Evolutionary conservation across 345 rosid species (phyloP).

Genomic region (Gossypioides kirkii): DNA sequence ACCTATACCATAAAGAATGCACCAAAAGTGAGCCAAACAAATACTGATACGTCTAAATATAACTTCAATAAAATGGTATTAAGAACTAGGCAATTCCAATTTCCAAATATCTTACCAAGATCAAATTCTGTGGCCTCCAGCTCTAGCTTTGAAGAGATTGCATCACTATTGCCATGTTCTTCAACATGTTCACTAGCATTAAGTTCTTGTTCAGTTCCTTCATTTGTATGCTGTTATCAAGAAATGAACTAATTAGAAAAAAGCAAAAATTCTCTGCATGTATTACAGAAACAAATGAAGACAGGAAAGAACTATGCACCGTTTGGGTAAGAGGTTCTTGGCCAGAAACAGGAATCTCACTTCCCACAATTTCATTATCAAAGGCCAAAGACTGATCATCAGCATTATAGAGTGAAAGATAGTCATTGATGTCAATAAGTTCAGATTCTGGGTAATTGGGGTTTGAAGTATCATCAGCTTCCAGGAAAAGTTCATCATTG

Average conservation of each 20-base stretch:
- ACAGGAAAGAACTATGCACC: slow-evolving; percentile 30
- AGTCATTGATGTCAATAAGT: slow-evolving; percentile 59
- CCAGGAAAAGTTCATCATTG: slow-evolving; percentile 50
- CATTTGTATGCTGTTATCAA: slow-evolving; percentile 35
- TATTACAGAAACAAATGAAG: neutral
- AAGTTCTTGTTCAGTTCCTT: slow-evolving; percentile 34
- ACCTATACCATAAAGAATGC: slow-evolving; percentile 35
- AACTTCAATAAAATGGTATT: neutral
- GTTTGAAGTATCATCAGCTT: slow-evolving; percentile 62
- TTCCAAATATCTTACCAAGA: slow-evolving; percentile 47
- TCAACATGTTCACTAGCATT: slow-evolving; percentile 31
- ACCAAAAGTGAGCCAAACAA: slow-evolving; percentile 10
- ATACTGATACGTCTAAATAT: neutral
- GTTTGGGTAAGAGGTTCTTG: slow-evolving; percentile 21
- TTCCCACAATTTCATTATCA: slow-evolving; percentile 47
- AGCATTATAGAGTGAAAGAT: slow-evolving; percentile 60
- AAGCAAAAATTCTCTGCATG: neutral
- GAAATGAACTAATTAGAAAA: slow-evolving; percentile 14
- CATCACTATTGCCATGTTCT: slow-evolving; percentile 27
- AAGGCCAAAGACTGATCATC: slow-evolving; percentile 44
- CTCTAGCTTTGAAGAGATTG: slow-evolving; percentile 56
- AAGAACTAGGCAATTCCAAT: neutral
- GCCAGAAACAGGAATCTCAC: slow-evolving; percentile 23
- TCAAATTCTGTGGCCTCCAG: slow-evolving; percentile 37
- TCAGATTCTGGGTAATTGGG: slow-evolving; percentile 33